These are phyloP conservation scores for Leishmania lainsoni DNA, from an alignment of 208 protist species.

Conservation along the genomic window DNA sequence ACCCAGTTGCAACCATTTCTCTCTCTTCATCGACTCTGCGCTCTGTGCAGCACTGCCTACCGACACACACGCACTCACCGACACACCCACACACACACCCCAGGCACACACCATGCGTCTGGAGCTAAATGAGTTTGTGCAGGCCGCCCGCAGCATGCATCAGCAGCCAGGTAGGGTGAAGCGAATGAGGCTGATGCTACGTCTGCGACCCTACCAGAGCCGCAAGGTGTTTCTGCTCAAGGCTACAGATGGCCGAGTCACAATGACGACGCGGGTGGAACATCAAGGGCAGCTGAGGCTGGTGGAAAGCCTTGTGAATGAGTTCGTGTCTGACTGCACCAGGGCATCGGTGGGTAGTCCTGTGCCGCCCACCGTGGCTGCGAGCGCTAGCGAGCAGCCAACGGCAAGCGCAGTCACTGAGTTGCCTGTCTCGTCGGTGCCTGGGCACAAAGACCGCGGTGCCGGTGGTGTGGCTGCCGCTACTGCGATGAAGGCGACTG, in stretches of 20 bases:
- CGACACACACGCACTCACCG: not conserved
- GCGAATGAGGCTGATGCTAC: constrained; percentile 69
- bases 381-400: not conserved
- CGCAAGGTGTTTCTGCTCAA: constrained; percentile 63
- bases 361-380: not conserved
- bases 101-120: constrained; percentile 44
- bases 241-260: constrained; percentile 66
- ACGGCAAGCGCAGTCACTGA: not conserved
- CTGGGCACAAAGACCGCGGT: not conserved
- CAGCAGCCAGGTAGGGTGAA: constrained; percentile 58
- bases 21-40: too few species aligned
- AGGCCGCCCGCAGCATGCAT: constrained; percentile 58
- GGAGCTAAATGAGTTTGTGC: constrained; percentile 58
- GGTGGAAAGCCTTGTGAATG: constrained; percentile 61
- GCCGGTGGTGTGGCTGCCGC: not conserved
- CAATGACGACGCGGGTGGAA: constrained; percentile 58
- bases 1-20: not conserved
- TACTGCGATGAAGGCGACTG: not conserved
- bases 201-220: constrained; percentile 51
- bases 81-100: constrained; percentile 1
- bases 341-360: not conserved
- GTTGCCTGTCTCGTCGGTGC: constrained; percentile 1
- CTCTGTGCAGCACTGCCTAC: not conserved
- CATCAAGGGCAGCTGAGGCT: constrained; percentile 65
- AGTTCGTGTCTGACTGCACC: constrained; percentile 70